These are phyloP conservation scores for Clitoria ternatea DNA, from an alignment of 306 rosid genomes.

Conservation along the genomic window DNA sequence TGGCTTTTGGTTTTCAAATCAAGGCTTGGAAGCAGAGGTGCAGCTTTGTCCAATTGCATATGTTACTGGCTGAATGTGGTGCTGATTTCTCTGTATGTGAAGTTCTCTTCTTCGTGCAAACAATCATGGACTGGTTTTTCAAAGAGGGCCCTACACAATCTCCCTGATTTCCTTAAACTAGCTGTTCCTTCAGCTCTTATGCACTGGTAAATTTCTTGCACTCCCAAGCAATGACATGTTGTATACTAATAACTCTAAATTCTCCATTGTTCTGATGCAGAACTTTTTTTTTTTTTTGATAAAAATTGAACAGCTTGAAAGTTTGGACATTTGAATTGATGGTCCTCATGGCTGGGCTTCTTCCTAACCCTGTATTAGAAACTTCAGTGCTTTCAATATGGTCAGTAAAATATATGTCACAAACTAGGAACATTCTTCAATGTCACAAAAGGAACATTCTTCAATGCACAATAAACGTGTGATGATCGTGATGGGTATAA, in stretches of 20 bases:
- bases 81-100: slow-evolving; percentile 41
- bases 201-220: slow-evolving; percentile 42
- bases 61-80: slow-evolving; percentile 54
- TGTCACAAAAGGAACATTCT: no score
- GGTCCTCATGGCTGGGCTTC: slow-evolving; percentile 62
- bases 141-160: slow-evolving; percentile 29
- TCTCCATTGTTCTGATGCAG: slow-evolving; percentile 30
- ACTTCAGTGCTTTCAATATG: slow-evolving; percentile 64
- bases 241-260: not conserved
- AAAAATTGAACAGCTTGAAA: slow-evolving; percentile 49
- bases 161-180: slow-evolving; percentile 45
- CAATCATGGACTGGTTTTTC: slow-evolving; percentile 64
- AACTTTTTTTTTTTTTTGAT: not conserved
- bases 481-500: no score
- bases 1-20: slow-evolving; percentile 55
- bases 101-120: slow-evolving; percentile 51
- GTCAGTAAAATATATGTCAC: slow-evolving; percentile 13
- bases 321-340: slow-evolving; percentile 57
- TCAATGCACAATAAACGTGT: no score
- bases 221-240: not conserved
- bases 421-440: not conserved
- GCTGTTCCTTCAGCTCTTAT: slow-evolving; percentile 71
- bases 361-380: slow-evolving; percentile 54
- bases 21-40: slow-evolving; percentile 55
- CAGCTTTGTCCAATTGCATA: slow-evolving; percentile 55